Evolutionary conservation across 139 green algal species (phyloP), one percentile per base, ranked within the genome.

Genomic region (Edaphochlamys debaryana): DNA sequence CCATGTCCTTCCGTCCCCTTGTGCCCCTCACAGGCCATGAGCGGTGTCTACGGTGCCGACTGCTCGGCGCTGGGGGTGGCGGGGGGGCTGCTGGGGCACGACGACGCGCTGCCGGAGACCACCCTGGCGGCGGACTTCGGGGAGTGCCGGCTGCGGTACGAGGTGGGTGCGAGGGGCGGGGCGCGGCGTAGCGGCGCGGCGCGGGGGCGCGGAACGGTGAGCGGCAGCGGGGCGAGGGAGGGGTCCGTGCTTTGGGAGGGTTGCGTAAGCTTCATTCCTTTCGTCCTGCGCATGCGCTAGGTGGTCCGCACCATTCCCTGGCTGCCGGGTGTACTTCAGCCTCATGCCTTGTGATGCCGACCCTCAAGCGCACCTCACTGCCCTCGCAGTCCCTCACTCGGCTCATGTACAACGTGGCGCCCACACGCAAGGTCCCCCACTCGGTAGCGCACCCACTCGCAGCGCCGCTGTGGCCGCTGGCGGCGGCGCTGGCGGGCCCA

Each of bases 401-500:
- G 2, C 75, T 81, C 8, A 45, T 72, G 60, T 67, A 70, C 54
- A 81, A 81, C 75, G 54, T 67, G 22, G 45, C 75, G 7, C 75
- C 75, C 38, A 64, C 60, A 6, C 75, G 75, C 32, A 60, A 60
- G 1, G 30, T 81, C 3, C 75, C 75, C 19, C 41, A 40, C 60
- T 48, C n/a, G 19, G 17, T 81, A 29, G 75, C 75, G 0, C 75
- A 81, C 36, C 75, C 75, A 23, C 75, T 81, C 60, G 60, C 30
- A 22, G 41, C 30, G 41, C 38, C 64, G n/a, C 20, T 81, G 30
- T 81, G 75, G 75, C 75, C 75, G 13, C 75, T 81, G 40, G 75
- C 75, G 0, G 75, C 75, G n/a, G 60, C n/a, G 40, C 75, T 81
- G 30, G 8, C 40, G 38, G 58, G 58, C 40, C 74, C 74, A 5